phyloP scores from a whole-genome alignment of 768 basidiomycete genomes.

The Pisolithus marmoratus region DNA sequence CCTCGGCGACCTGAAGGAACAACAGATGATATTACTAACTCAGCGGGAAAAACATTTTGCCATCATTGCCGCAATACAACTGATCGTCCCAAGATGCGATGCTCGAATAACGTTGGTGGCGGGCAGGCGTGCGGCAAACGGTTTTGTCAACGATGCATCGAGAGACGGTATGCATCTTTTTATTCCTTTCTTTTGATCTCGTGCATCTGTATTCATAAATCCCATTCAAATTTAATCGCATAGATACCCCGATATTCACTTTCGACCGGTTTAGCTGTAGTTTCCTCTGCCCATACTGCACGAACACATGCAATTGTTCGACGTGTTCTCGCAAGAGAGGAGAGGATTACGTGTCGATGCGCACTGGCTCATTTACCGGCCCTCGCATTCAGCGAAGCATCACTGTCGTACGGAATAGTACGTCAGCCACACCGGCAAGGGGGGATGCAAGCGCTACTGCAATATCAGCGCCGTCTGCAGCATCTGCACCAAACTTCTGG shows the following conservation, averaged over 20 bases:
- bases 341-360: slow-evolving; percentile 37
- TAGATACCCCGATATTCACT: slow-evolving; percentile 36
- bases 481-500: slow-evolving; percentile 20
- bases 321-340: slow-evolving; percentile 39
- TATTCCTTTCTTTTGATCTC: background rate
- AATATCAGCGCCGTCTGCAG: slow-evolving; percentile 2
- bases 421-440: background rate
- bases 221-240: background rate
- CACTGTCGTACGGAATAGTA: slow-evolving; percentile 17
- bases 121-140: slow-evolving; percentile 24
- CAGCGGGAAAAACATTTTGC: slow-evolving; percentile 17
- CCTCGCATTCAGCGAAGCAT: slow-evolving; percentile 18
- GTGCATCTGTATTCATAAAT: background rate
- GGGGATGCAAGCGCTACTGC: background rate
- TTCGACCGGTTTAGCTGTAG: slow-evolving; percentile 26
- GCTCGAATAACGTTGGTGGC: slow-evolving; percentile 17
- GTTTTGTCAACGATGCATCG: slow-evolving; percentile 32
- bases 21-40: background rate
- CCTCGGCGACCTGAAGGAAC: background rate
- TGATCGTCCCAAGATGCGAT: slow-evolving; percentile 30
- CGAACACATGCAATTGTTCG: slow-evolving; percentile 44
- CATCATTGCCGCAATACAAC: slow-evolving; percentile 33
- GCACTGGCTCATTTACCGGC: slow-evolving; percentile 18
- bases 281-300: slow-evolving; percentile 43
- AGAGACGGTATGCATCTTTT: slow-evolving; percentile 23